Evolutionary conservation across 2,329 filamentous ascomycete genomes (phyloP).

Genomic region (Fusarium liriodendri): DNA sequence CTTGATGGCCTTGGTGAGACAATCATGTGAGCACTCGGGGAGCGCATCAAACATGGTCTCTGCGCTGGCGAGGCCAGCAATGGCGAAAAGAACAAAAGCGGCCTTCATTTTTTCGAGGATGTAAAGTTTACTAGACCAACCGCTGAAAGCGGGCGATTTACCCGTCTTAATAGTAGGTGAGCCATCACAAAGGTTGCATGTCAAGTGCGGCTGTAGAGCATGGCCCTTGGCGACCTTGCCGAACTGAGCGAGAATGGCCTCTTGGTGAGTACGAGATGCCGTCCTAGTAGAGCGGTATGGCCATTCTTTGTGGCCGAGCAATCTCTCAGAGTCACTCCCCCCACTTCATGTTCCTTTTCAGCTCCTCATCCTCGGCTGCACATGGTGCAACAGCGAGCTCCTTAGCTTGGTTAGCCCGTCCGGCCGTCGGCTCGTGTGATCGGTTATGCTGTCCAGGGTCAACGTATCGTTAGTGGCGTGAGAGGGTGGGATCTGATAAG

Average conservation of each 20-base stretch:
- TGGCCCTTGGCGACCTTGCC: conserved; percentile 1
- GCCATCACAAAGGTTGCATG: background rate
- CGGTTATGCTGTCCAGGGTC: background rate
- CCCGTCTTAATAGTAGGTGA: background rate
- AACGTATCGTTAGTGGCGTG: conserved; percentile 1
- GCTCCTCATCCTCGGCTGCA: conserved; percentile 1
- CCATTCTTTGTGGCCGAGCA: background rate
- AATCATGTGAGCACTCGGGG: conserved; percentile 36
- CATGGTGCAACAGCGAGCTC: background rate
- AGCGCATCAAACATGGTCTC: conserved; percentile 34
- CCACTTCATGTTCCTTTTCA: background rate
- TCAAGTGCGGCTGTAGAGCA: background rate
- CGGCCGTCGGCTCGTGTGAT: conserved; percentile 7
- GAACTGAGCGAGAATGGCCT: background rate
- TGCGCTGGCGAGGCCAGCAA: conserved; percentile 19
- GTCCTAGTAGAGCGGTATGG: background rate
- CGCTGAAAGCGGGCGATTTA: background rate
- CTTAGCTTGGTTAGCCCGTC: background rate
- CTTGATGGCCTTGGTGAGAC: conserved; percentile 33
- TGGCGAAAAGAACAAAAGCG: conserved; percentile 20
- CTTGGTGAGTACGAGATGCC: background rate
- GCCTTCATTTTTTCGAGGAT: conserved; percentile 27
- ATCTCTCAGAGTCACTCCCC: background rate
- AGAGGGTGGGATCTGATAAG: conserved; percentile 11
- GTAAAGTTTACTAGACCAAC: background rate